phyloP scores from a whole-genome alignment of 164 flowering plant species.

The Vitis cinerea region DNA sequence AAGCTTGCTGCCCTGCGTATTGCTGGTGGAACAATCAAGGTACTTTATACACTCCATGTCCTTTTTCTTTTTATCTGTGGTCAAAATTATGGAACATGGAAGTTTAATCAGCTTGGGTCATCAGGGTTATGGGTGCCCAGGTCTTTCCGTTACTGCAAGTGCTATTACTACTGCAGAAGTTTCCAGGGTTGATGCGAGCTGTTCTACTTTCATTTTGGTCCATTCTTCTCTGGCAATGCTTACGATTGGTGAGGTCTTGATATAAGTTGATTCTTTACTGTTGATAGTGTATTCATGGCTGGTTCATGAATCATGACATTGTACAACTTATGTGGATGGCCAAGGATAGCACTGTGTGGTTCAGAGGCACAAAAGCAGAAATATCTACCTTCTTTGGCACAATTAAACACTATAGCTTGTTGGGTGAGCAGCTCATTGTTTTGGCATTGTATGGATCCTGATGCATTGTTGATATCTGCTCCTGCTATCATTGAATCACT shows the following conservation, averaged over 20 bases:
- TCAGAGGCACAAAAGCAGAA: conserved; percentile 90
- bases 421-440: conserved; percentile 58
- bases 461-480: not conserved
- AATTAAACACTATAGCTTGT: conserved; percentile 62
- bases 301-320: conserved; percentile 4
- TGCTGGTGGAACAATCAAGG: conserved; percentile 94
- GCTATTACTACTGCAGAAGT: conserved; percentile 79
- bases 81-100: not conserved
- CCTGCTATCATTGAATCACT: too few species aligned
- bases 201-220: conserved; percentile 86
- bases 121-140: conserved; percentile 97
- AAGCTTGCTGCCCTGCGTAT: conserved; percentile 62
- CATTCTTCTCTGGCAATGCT: conserved; percentile 98
- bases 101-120: conserved; percentile 9
- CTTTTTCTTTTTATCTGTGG: not conserved
- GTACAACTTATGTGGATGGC: conserved; percentile 13
- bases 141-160: conserved; percentile 73
- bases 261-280: not conserved
- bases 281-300: not conserved
- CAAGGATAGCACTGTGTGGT: conserved; percentile 73
- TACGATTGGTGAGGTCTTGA: conserved; percentile 66
- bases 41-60: conserved; percentile 14
- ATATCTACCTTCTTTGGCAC: conserved; percentile 84
- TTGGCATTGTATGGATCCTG: not conserved
- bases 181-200: conserved; percentile 97